Conservation (phyloP, 345 rosid genomes). For the Stellera chamaejasme region DNA sequence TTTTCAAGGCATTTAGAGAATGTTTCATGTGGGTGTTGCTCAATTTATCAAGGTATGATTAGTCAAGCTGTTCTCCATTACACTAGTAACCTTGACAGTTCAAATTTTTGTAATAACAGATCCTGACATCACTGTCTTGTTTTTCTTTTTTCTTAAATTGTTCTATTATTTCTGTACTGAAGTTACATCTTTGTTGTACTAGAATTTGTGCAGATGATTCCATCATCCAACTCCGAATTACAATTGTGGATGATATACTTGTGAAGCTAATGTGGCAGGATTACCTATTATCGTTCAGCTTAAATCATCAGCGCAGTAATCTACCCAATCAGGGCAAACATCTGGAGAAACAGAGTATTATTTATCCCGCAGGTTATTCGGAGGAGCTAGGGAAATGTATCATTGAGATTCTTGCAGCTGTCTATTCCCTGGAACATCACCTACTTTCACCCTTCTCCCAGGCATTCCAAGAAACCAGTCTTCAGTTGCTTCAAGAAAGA, state of each 20-base stretch:
- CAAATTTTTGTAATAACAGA: not conserved
- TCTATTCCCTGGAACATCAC: conserved; percentile 37
- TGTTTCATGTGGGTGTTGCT: conserved; percentile 80
- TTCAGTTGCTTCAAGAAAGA: conserved; percentile 37
- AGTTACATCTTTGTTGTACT: conserved; percentile 9
- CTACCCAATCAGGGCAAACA: conserved; percentile 25
- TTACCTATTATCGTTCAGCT: conserved; percentile 25
- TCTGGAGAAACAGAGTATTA: conserved; percentile 24
- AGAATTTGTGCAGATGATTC: conserved; percentile 55
- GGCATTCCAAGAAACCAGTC: conserved; percentile 52
- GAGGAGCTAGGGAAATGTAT: conserved; percentile 83
- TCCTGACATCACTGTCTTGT: not conserved
- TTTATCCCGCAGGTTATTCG: conserved; percentile 29
- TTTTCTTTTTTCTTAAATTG: not conserved
- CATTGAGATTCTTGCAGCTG: conserved; percentile 57
- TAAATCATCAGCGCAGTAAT: conserved; percentile 22
- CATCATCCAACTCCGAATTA: conserved; percentile 34
- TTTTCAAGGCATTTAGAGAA: conserved; percentile 61
- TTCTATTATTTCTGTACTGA: conserved; percentile 9
- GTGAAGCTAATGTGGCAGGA: conserved; percentile 79
- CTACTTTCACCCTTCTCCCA: conserved; percentile 45
- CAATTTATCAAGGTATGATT: conserved; percentile 58
- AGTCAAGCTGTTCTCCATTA: conserved; percentile 2
- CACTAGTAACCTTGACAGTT: conserved; percentile 3
- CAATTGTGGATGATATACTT: conserved; percentile 51